Percentiles rank a stretch among this genome's conserved stretches.
Conservation (phyloP, 352 stramenopile genomes). For the Plasmopara muralis region DNA sequence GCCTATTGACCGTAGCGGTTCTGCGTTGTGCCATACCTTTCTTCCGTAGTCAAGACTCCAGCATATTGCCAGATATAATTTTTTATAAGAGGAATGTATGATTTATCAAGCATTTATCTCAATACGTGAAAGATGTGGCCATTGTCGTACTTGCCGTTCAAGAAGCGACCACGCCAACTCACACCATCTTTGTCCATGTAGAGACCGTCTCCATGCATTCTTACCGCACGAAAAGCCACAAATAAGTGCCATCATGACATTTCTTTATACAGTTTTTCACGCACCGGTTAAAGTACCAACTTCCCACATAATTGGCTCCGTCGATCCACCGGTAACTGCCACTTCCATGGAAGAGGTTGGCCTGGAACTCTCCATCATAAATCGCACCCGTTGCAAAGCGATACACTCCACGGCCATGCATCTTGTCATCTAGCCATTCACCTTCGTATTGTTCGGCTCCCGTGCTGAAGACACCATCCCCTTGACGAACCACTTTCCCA, state of each 20-base stretch:
- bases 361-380: conserved; percentile 72
- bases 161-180: conserved; percentile 54
- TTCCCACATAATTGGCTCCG: conserved; percentile 52
- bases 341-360: conserved; percentile 52
- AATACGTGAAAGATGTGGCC: conserved; percentile 70
- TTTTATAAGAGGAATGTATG: conserved; percentile 11
- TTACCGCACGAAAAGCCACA: conserved; percentile 23
- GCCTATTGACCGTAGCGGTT: conserved; percentile 53
- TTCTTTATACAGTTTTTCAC: conserved; percentile 3
- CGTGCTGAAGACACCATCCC: too few species aligned
- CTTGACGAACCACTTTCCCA: too few species aligned
- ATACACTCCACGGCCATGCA: conserved; percentile 58
- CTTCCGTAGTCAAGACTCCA: conserved; percentile 19
- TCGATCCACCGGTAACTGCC: conserved; percentile 66
- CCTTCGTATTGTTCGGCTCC: too few species aligned
- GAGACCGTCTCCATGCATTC: conserved; percentile 66
- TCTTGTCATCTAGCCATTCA: conserved; percentile 50
- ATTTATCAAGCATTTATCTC: conserved; percentile 9
- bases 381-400: conserved; percentile 55
- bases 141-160: conserved; percentile 69
- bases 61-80: conserved; percentile 15
- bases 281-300: conserved; percentile 47
- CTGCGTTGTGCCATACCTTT: conserved; percentile 42
- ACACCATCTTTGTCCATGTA: conserved; percentile 68
- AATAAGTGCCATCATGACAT: not conserved